phyloP scores from a whole-genome alignment of 2,329 filamentous ascomycete species.

The Magnaporthiopsis rhizophila region DNA sequence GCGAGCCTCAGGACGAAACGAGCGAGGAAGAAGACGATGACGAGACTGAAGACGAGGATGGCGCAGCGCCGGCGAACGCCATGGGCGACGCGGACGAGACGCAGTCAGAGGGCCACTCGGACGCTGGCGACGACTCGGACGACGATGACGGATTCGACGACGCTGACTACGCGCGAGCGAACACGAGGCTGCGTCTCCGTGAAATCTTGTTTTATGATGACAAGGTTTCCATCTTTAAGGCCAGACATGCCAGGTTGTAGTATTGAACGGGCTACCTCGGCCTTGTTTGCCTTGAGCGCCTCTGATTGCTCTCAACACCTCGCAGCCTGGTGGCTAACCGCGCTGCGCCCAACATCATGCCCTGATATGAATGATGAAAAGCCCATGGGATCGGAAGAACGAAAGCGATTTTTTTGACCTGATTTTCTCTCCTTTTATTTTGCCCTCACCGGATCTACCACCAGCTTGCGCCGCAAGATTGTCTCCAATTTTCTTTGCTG shows the following conservation, averaged over 20 bases:
- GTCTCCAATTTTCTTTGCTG: not conserved
- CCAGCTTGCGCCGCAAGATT: not conserved
- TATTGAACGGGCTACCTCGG: not conserved
- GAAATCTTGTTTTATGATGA: slow-evolving; percentile 84
- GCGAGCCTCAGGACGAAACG: slow-evolving; percentile 37
- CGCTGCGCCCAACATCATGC: not conserved
- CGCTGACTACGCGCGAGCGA: slow-evolving; percentile 26
- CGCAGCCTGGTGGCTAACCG: not conserved
- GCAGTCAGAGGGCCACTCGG: slow-evolving; percentile 23
- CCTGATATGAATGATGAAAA: not conserved
- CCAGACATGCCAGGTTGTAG: slow-evolving; percentile 51
- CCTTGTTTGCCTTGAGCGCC: not conserved
- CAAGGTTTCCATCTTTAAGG: slow-evolving; percentile 73
- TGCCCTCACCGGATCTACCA: not conserved
- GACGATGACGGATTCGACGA: slow-evolving; percentile 43
- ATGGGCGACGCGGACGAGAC: slow-evolving; percentile 22
- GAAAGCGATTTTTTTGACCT: not conserved
- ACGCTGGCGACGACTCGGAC: slow-evolving; percentile 28
- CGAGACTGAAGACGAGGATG: slow-evolving; percentile 34
- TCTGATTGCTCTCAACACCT: not conserved
- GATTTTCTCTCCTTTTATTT: not conserved
- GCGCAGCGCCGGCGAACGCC: slow-evolving; percentile 27
- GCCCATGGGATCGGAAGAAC: not conserved
- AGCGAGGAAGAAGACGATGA: slow-evolving; percentile 37
- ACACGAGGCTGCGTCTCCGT: slow-evolving; percentile 51